A percentile compares a stretch with the other conserved stretches of the same genome.
phyloP scores from a whole-genome alignment of 305 asterid species.

The Solanum chacoense region DNA sequence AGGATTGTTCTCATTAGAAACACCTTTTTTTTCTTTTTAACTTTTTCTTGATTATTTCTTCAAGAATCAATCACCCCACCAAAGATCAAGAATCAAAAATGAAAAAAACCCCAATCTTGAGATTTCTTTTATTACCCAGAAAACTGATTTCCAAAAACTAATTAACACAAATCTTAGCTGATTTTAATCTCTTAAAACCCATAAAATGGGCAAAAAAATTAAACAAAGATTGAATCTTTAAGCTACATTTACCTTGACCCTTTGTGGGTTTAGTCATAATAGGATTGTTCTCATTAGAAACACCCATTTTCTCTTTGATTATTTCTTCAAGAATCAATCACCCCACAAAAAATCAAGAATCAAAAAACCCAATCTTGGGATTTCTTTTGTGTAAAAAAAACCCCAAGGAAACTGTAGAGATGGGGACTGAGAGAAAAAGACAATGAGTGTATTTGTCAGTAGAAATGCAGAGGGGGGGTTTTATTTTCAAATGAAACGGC shows the following conservation, averaged over 20 bases:
- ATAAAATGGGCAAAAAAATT: neutral
- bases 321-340: neutral
- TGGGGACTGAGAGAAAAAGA: neutral
- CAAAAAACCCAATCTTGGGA: neutral
- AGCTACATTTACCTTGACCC: constrained; percentile 38
- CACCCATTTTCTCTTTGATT: constrained; percentile 20
- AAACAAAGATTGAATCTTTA: neutral
- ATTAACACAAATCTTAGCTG: neutral
- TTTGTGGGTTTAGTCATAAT: constrained; percentile 30
- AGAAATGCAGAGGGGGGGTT: neutral
- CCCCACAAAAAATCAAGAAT: neutral
- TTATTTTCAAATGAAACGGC: constrained; percentile 69
- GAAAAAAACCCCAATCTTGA: neutral
- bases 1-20: constrained; percentile 41
- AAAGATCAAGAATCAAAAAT: neutral
- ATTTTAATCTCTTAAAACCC: neutral
- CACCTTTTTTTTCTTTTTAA: constrained; percentile 17
- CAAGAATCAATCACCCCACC: neutral
- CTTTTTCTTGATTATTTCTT: neutral
- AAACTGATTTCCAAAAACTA: neutral
- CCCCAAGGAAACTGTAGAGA: constrained; percentile 8
- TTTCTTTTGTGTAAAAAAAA: neutral
- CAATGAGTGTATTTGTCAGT: constrained; percentile 3
- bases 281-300: constrained; percentile 42
- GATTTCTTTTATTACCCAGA: neutral